A percentile compares a stretch with the other conserved stretches of the same genome.
Conservation (phyloP, 1,284 basidiomycete genomes). For the Cutaneotrichosporon arboriforme region DNA sequence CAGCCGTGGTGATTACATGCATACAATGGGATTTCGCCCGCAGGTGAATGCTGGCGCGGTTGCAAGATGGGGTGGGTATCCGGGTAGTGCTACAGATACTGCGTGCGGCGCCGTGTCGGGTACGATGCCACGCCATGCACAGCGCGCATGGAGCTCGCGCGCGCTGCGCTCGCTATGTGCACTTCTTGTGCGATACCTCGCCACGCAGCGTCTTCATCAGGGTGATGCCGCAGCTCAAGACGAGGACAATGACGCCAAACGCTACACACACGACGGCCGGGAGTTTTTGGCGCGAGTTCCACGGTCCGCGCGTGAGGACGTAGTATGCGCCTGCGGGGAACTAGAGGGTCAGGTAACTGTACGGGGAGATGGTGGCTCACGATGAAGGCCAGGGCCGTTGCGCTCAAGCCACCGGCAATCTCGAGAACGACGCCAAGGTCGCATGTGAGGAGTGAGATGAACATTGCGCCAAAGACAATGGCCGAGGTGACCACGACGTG, state of each 20-base stretch:
- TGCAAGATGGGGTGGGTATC: neutral
- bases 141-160: too few species aligned
- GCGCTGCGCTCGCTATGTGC: slow-evolving; percentile 8
- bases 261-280: slow-evolving; percentile 65
- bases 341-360: slow-evolving; percentile 16
- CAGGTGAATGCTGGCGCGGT: too few species aligned
- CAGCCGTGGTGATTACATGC: neutral
- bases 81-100: too few species aligned
- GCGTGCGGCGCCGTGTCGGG: too few species aligned
- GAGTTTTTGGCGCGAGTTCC: slow-evolving; percentile 65
- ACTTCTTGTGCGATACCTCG: slow-evolving; percentile 52
- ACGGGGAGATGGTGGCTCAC: slow-evolving; percentile 34
- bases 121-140: too few species aligned
- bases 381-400: slow-evolving; percentile 90
- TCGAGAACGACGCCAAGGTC: slow-evolving; percentile 97
- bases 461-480: slow-evolving; percentile 76
- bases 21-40: slow-evolving; percentile 2
- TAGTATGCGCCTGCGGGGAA: slow-evolving; percentile 84
- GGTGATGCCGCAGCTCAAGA: slow-evolving; percentile 67
- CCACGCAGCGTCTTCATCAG: slow-evolving; percentile 68
- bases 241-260: slow-evolving; percentile 76
- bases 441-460: slow-evolving; percentile 83
- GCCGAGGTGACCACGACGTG: slow-evolving; percentile 87
- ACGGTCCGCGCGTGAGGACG: slow-evolving; percentile 60
- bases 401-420: slow-evolving; percentile 90